Base-by-base conservation (phyloP, 2,329 filamentous ascomycete genomes). In the Venturiaceae sp. region DNA sequence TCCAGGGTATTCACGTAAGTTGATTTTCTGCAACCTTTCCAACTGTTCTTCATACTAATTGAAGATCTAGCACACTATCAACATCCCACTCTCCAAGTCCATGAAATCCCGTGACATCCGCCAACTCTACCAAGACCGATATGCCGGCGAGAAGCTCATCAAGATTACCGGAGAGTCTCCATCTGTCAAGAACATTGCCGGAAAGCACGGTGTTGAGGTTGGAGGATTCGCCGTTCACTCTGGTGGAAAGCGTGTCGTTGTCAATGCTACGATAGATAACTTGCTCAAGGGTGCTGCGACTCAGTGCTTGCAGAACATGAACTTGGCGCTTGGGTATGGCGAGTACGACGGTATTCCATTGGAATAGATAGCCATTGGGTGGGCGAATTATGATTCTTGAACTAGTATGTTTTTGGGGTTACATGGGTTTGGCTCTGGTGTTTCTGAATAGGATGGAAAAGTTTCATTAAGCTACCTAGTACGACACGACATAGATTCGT, bases 231-330 rank as follows among this genome's bases (percentile, higher is more conserved):
- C 90, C n/a, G 90, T 96, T 39, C 87, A 96, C 75, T 90, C 83
- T 65, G 85, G 83, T 23, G 92, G 92, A 60, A 94, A 91, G 82
- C 82, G 94, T 55, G 92, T 95, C 0, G 92, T 97, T n/a, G 83
- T 97, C 62, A 95, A 92, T 69, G 89, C 87, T 19, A 95, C 89
- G 2, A 96, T 96, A 67, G 92, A 96, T 74, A 96, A 96, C 74
- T 76, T 96, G 64, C 80, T 94, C 66, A 96, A 96, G 83, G 92
- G 92, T 61, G 92, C 92, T 57, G 89, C 89, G 6, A 96, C 92
- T 11, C 92, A 96, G 72, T 96, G 91, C 76, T 75, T 96, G 71
- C 92, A 95, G 79, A 95, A 95, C 74, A 94, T 95, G 89, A 95
- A 95, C 74, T 78, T 95, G 60, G 87, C 89, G n/a, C 80, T 95